Conservation (phyloP, 768 basidiomycete species). For the Xerocomus potaroensis region DNA sequence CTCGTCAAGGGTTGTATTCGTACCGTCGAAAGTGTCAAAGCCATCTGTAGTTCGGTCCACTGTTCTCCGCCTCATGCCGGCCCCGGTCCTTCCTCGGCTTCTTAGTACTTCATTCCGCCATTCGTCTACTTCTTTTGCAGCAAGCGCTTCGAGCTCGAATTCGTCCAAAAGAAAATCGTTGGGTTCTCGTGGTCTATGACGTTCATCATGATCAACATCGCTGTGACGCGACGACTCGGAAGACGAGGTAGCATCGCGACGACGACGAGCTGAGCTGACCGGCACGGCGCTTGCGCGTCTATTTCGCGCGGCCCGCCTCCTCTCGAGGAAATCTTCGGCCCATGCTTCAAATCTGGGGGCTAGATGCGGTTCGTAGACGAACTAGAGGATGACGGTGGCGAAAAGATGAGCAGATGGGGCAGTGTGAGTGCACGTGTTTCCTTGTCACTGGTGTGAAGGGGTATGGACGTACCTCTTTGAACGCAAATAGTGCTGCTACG, state of each 20-base stretch:
- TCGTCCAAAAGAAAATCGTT: slow-evolving; percentile 17
- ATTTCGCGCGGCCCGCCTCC: slow-evolving; percentile 26
- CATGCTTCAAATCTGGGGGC: slow-evolving; percentile 54
- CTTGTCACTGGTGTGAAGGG: background rate
- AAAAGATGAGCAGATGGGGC: background rate
- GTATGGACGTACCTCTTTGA: slow-evolving; percentile 49
- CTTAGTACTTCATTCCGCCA: slow-evolving; percentile 46
- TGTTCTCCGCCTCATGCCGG: slow-evolving; percentile 10
- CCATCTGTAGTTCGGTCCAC: slow-evolving; percentile 2
- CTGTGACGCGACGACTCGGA: slow-evolving; percentile 7
- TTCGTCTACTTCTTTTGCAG: slow-evolving; percentile 46
- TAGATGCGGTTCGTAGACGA: slow-evolving; percentile 67
- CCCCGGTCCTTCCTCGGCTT: slow-evolving; percentile 16
- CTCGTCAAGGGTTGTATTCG: slow-evolving; percentile 43
- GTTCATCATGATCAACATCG: slow-evolving; percentile 1
- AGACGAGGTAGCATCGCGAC: slow-evolving; percentile 9
- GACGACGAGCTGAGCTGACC: slow-evolving; percentile 15
- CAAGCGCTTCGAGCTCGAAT: slow-evolving; percentile 52
- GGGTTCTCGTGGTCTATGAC: slow-evolving; percentile 9
- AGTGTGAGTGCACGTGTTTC: slow-evolving; percentile 21
- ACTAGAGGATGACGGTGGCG: slow-evolving; percentile 33
- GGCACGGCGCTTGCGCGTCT: slow-evolving; percentile 24
- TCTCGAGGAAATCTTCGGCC: slow-evolving; percentile 32
- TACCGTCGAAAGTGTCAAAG: slow-evolving; percentile 18
- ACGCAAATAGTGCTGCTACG: slow-evolving; percentile 47